These are phyloP conservation scores for Suhomyces bribrorum DNA, from an alignment of 1,139 yeast genomes.

Conservation along the genomic window DNA sequence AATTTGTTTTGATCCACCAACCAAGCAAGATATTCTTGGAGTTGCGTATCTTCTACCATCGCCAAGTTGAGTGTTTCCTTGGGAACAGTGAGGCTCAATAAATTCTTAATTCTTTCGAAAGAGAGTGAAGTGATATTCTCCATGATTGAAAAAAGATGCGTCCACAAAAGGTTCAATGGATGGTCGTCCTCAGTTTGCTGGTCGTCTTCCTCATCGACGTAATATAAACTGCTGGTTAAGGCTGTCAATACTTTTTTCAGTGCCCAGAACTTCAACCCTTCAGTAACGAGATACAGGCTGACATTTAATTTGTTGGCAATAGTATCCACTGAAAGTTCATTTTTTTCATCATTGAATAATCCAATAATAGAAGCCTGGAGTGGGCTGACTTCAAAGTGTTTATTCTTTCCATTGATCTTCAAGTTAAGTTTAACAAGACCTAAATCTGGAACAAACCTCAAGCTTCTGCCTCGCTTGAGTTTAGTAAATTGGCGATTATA, in stretches of 20 bases:
- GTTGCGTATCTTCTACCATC: conserved; percentile 8
- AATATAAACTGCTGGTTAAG: conserved; percentile 31
- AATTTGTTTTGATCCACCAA: conserved; percentile 21
- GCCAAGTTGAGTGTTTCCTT: conserved; percentile 32
- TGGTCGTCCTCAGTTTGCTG: neutral
- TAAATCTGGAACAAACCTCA: conserved; percentile 58
- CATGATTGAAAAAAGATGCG: conserved; percentile 56
- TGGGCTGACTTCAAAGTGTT: conserved; percentile 57
- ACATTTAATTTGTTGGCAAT: conserved; percentile 33
- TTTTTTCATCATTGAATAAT: conserved; percentile 46
- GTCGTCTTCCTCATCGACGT: conserved; percentile 22
- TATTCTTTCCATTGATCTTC: conserved; percentile 44
- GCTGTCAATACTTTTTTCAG: conserved; percentile 47
- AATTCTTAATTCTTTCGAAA: conserved; percentile 50
- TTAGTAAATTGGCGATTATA: conserved; percentile 46
- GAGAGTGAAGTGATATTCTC: conserved; percentile 55
- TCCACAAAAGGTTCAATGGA: conserved; percentile 21
- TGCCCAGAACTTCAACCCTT: conserved; percentile 59
- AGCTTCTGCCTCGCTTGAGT: conserved; percentile 56
- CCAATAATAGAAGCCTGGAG: conserved; percentile 68
- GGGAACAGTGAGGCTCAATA: conserved; percentile 55
- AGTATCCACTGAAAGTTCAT: conserved; percentile 27
- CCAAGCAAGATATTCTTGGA: conserved; percentile 20
- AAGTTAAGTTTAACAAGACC: conserved; percentile 67
- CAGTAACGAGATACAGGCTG: conserved; percentile 38